Base-by-base conservation (phyloP, 768 basidiomycete genomes). In the Lentinula detonsa region DNA sequence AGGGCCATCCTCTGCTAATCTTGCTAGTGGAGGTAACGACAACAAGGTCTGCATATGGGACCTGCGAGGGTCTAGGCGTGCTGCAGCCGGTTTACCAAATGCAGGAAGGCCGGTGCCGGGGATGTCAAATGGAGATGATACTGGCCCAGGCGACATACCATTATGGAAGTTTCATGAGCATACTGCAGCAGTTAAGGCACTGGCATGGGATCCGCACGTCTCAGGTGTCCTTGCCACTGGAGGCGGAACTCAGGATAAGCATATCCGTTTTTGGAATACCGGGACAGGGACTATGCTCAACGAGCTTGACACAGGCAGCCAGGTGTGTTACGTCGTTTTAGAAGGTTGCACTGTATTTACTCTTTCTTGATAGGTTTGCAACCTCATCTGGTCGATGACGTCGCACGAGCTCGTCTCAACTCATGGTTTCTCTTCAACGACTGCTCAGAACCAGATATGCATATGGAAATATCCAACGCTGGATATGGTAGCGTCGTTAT, bases 11-110 rank as follows among this genome's bases (percentile, higher is more conserved):
- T 68, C 71, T 0, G 86, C 86, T 7, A 80, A 80, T 34, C 82
- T 99, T 4, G 96, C 96, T 3, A 93, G 90, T 65, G 96, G 96
- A 2, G 96, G 96, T 0, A 99, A 99, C 71, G 96, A 99, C 74
- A 99, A 99, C 75, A 98, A 98, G 76, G 91, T 99, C 16, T 94
- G 93, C 67, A 94, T 99, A 57, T 99, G 95, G 93, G 95, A 98
- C 70, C 75, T 93, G 59, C 81, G 91, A 60, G 90, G 88, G 8
- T 82, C 84, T 5, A 77, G 78, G 65, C 72, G 84, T 51, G 73
- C 75, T 72, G 73, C 28, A 65, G 69, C 43, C 63, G 71, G 64
- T 54, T 64, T 48, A 40, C 60, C 70, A 23, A 65, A 55, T 59
- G 69, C 70, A 3, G 71, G 70, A 10, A 66, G 68, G 2, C 60